Base-by-base conservation (phyloP, 2,329 filamentous ascomycete genomes). In the Sclerotinia spermophila region DNA sequence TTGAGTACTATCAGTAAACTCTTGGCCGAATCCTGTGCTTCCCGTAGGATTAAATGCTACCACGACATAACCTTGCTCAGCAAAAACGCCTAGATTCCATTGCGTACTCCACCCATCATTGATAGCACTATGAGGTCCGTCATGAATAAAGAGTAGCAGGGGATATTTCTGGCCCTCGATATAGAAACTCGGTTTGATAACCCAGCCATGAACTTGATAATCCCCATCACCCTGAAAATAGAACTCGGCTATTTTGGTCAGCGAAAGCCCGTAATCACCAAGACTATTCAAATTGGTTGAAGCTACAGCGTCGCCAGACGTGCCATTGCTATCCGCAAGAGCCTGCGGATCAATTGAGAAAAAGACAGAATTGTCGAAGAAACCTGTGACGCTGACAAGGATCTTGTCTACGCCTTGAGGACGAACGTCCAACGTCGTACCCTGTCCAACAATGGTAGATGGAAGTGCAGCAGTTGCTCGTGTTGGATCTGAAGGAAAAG, bases 31-130 rank as follows among this genome's bases (percentile, higher is more conserved):
- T 3, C 92, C 90, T 5, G 91, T 93, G 27, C 53, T 60, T 30
- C 92, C 93, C 0, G 92, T 94, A 7, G 91, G 91, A 79, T 96
- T 96, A 10, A 92, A 91, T 69, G 87, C 84, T 59, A 96, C 87
- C 38, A 90, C 91, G 3, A 96, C 86, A 78, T 94, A 96, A 58
- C 92, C 93, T 80, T 94, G 92, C 79, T 96, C 92, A 10, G 93
- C 92, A 77, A 92, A 95, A 21, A 94, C 86, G 72, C 91, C 91
- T 3, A 91, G 89, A 78, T 96, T 95, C 93, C 93, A 96, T 27
- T 92, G 85, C 4, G 89, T 92, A 79, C 86, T 90, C 92, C 92
- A 96, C 42, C 85, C 83, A 77, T 96, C 90, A 45, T 80, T 82
- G 91, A 91, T 94, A 0, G 91, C 87, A 27, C 89, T 87, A 78